Evolutionary conservation across 2,329 filamentous ascomycete genomes (phyloP), one percentile per base, ranked within the genome.

Genomic region (Neurospora sp.): DNA sequence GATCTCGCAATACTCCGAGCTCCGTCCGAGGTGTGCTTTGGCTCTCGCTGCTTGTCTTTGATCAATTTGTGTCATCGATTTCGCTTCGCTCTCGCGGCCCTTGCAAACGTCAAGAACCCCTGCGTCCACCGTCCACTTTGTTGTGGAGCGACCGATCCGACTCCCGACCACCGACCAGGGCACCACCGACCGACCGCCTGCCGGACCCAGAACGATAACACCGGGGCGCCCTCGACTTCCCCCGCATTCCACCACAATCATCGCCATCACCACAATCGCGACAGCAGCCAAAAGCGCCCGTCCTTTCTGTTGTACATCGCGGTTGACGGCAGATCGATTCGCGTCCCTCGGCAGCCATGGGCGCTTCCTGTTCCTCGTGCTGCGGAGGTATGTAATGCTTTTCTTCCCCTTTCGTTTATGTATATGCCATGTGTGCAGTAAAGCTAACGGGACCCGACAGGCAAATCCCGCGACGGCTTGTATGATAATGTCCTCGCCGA

Each of bases 401-500:
- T 62, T 62, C 23, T 36, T 36, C 52, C 46, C 11, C 11, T 28
- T 28, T 11, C 19, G 11, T 28, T 15, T 15, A 23, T 62, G 23
- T 28, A 62, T n/a, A 33, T 62, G 52, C 6, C 15, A 62, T 33
- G 52, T 3, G 15, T 62, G 28, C 12, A 62, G 52, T 62, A 36
- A 36, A 62, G 28, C 52, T 62, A 62, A 62, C 28, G 28, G 52
- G 52, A 67, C 15, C 17, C 38, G 39, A 11, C 72, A 91, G 91
- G 89, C 78, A 91, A 90, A 82, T 88, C 91, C 81, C 90, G 90
- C 81, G 92, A 95, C 86, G 90, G 89, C 74, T 86, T 93, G 74
- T 94, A 95, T 80, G 92, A 96, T 80, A 91, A 91, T 68, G 92
- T 96, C 70, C 87, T 99, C 72, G 94, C 94, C 77, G 96, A 99